Conservation (phyloP, 768 basidiomycete genomes). For the Termitomyces sp. region DNA sequence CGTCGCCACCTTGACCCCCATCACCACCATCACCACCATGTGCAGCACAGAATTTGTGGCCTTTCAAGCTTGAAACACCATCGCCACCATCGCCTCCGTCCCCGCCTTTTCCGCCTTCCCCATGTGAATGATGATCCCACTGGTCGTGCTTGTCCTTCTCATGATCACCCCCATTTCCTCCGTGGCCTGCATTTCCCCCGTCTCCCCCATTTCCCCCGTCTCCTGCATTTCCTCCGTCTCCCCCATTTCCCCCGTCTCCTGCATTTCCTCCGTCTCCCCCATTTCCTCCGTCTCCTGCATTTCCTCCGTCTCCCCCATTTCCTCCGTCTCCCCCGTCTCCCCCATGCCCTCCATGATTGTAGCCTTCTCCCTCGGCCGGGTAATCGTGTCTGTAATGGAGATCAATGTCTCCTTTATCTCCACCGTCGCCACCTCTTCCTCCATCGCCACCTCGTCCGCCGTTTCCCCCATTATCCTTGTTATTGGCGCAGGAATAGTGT, state of each 20-base stretch:
- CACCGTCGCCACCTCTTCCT: background rate
- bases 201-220: background rate
- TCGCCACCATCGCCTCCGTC: slow-evolving; percentile 8
- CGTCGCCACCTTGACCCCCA: slow-evolving; percentile 5
- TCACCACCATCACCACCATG: background rate
- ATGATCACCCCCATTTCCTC: background rate
- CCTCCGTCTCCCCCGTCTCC: background rate
- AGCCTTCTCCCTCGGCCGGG: background rate
- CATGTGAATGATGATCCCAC: background rate
- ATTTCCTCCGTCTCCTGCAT: too few relatives aligned
- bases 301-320: too few relatives aligned
- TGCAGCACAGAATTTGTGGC: background rate
- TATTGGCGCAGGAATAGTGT: background rate
- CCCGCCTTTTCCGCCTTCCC: slow-evolving; percentile 2
- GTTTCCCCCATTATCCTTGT: background rate
- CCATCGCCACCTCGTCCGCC: slow-evolving; percentile 3
- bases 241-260: too few relatives aligned
- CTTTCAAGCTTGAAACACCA: background rate
- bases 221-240: too few relatives aligned
- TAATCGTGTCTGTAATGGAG: background rate
- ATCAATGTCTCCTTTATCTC: background rate
- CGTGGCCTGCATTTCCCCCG: background rate
- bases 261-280: too few relatives aligned
- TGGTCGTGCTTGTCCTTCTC: background rate
- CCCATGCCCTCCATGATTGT: background rate